phyloP scores from a whole-genome alignment of 2,329 filamentous ascomycete species.

The Penicillium janthinellum region DNA sequence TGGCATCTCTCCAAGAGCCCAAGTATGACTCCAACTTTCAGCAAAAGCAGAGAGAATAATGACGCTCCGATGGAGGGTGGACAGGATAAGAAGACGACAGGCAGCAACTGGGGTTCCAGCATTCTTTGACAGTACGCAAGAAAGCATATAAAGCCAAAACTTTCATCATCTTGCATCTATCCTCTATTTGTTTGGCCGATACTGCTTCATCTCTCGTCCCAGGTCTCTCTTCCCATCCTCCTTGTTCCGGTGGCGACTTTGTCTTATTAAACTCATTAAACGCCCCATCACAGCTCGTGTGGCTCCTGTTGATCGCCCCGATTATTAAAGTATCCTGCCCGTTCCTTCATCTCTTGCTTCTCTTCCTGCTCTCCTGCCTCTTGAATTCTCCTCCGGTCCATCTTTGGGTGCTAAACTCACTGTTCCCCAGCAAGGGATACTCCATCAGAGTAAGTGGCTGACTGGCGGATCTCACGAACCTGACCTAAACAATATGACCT shows the following conservation, averaged over 20 bases:
- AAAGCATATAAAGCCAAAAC: neutral
- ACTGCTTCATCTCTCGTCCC: neutral
- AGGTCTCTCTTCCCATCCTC: slow-evolving; percentile 1
- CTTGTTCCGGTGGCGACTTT: slow-evolving; percentile 5
- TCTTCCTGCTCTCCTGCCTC: neutral
- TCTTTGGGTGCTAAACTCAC: neutral
- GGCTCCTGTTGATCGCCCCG: slow-evolving; percentile 1
- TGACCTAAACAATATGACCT: slow-evolving; percentile 29
- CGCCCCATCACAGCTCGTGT: slow-evolving; percentile 3
- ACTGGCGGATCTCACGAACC: neutral
- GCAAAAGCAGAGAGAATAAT: neutral
- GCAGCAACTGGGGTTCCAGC: neutral
- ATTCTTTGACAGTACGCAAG: neutral
- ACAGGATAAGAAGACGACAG: neutral
- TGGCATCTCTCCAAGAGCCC: neutral
- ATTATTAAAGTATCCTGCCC: slow-evolving; percentile 1
- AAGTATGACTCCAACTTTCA: neutral
- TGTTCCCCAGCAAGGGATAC: slow-evolving; percentile 18
- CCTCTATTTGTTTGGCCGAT: neutral
- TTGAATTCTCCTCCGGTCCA: neutral
- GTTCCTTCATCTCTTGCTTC: neutral
- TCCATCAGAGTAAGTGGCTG: slow-evolving; percentile 2
- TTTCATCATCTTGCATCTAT: slow-evolving; percentile 1
- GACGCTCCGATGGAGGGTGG: neutral
- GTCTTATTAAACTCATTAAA: slow-evolving; percentile 5